A percentile compares a stretch with the other conserved stretches of the same genome.
These are phyloP conservation scores for Myxozyma geophila DNA, from an alignment of 805 yeast genomes.

Conservation along the genomic window DNA sequence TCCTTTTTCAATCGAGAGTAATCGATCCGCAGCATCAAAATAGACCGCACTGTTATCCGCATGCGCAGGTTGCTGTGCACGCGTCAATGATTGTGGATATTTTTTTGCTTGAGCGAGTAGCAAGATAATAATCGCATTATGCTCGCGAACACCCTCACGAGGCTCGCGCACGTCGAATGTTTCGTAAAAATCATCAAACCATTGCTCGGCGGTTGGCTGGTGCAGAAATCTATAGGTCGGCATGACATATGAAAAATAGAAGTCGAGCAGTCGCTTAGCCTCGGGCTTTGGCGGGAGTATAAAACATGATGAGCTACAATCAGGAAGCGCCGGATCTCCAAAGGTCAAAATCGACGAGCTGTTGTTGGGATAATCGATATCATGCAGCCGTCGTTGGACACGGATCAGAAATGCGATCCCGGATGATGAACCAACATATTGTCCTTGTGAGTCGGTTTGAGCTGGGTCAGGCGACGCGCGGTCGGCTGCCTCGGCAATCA, in stretches of 20 bases:
- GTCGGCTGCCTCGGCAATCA: constrained; percentile 7
- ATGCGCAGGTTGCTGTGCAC: neutral
- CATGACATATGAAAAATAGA: constrained; percentile 32
- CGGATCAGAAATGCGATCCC: constrained; percentile 26
- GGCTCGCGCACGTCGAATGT: constrained; percentile 15
- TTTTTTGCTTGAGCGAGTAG: constrained; percentile 27
- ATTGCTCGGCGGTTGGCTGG: constrained; percentile 21
- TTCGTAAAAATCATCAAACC: constrained; percentile 31
- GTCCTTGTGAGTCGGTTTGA: constrained; percentile 23
- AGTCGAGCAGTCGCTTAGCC: constrained; percentile 19
- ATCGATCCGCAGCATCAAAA: constrained; percentile 30
- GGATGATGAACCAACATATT: constrained; percentile 27
- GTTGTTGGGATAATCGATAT: constrained; percentile 5
- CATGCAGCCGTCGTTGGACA: constrained; percentile 22
- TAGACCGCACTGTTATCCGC: constrained; percentile 19
- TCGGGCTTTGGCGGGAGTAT: constrained; percentile 25
- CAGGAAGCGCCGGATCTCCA: constrained; percentile 27
- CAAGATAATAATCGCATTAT: constrained; percentile 24
- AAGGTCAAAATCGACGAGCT: constrained; percentile 27
- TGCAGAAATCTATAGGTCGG: constrained; percentile 33
- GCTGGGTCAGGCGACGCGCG: constrained; percentile 19
- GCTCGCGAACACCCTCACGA: constrained; percentile 21
- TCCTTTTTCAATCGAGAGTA: constrained; percentile 20
- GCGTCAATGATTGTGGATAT: constrained; percentile 10
- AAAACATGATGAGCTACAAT: constrained; percentile 11